Evolutionary conservation across 2,329 filamentous ascomycete species (phyloP).

Genomic region (Daldinia eschscholtzii): DNA sequence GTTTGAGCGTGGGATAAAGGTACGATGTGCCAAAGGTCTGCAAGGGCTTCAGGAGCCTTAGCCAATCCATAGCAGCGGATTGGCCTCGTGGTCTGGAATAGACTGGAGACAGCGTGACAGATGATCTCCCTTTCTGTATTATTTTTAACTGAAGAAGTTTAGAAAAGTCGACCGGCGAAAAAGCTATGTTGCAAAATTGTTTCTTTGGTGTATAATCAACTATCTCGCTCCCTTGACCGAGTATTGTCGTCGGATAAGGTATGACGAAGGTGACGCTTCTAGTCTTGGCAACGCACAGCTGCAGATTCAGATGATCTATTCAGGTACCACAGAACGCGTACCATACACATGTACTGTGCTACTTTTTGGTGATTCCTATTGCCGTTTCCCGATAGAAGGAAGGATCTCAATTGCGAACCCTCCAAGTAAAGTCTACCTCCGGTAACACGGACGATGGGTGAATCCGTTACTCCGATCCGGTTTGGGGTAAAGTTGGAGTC

Average conservation of each 20-base stretch:
- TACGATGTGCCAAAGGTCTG: slow-evolving; percentile 43
- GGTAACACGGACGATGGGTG: slow-evolving; percentile 13
- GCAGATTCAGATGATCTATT: slow-evolving; percentile 35
- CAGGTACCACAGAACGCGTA: slow-evolving; percentile 24
- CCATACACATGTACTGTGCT: not conserved
- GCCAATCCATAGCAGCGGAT: slow-evolving; percentile 40
- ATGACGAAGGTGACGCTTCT: slow-evolving; percentile 32
- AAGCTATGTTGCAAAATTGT: slow-evolving; percentile 4
- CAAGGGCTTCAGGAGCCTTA: slow-evolving; percentile 35
- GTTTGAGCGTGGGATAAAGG: slow-evolving; percentile 39
- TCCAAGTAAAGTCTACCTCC: too few relatives aligned
- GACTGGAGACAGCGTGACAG: slow-evolving; percentile 9
- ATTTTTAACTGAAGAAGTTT: slow-evolving; percentile 23
- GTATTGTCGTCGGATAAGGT: slow-evolving; percentile 21
- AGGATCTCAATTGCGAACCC: not conserved
- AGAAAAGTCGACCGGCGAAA: slow-evolving; percentile 30
- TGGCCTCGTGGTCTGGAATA: slow-evolving; percentile 33
- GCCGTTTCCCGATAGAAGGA: not conserved
- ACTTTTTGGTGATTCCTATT: slow-evolving; percentile 12
- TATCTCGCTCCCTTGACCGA: slow-evolving; percentile 16
- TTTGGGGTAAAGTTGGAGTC: slow-evolving; percentile 28
- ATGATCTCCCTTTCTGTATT: slow-evolving; percentile 13
- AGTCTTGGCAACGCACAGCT: slow-evolving; percentile 31
- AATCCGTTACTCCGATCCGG: slow-evolving; percentile 40
- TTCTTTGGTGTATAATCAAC: slow-evolving; percentile 2